Evolutionary conservation across 1,284 basidiomycete species (phyloP), one percentile per base, ranked within the genome.

Genomic region (Tilletiaria anomala): DNA sequence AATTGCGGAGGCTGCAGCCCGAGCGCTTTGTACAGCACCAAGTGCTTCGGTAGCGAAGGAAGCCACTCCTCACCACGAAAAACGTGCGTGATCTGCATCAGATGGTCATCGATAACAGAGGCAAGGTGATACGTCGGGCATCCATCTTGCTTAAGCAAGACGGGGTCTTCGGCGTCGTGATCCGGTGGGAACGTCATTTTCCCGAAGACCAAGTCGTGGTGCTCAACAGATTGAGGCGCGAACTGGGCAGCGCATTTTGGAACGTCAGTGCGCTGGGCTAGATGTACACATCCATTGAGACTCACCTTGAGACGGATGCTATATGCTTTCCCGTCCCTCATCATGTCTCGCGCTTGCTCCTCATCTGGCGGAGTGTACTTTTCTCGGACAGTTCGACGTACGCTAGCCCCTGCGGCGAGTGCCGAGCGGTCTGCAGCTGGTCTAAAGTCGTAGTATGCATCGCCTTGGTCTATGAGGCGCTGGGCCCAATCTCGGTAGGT

Each of bases 31-130:
- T 96, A 97, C 12, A 99, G 70, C 54, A 85, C 81, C 11, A 94
- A 74, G 66, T 99, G 91, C 31, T 93, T 76, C 0, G 87, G 83
- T n/a, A 91, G 74, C 1, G 87, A 93, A 0, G 87, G 82, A 1
- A 96, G 73, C 93, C 93, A 97, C 75, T 97, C 91, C 80, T 96
- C 91, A 32, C 93, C 93, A 16, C 93, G 77, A 1, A 97, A 70
- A 2, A 97, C 89, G 68, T 97, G 91, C 0, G 86, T 85, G 34
- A 99, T 87, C 1, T 78, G 78, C 93, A 99, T 99, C 54, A 81
- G 78, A 57, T 87, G 78, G 68, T 97, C 93, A 53, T 99, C 93
- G 0, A 93, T 84, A 0, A 97, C 84, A 22, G 79, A 89, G 0
- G 93, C 91, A 2, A 99, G 76, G 53, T 97, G 93, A 63, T 97